Conservation (phyloP, 169 alveolate genomes). For the Prorocentrum cordatum region DNA sequence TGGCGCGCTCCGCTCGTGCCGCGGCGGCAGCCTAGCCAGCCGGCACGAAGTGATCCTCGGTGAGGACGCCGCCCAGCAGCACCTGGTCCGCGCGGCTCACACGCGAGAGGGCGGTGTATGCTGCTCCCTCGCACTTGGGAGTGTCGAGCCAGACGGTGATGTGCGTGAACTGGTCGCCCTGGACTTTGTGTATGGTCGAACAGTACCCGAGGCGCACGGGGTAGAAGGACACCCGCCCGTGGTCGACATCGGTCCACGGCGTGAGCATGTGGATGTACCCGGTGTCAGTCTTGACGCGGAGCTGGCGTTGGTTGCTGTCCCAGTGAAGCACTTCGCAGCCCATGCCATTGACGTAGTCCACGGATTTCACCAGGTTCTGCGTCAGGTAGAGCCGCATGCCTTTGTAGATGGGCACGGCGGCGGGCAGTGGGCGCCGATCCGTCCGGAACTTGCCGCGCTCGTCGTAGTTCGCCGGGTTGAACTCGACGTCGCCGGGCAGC, state of each 20-base stretch:
- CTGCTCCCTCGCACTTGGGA: neutral
- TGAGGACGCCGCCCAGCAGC: neutral
- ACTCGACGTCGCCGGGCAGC: constrained; percentile 9
- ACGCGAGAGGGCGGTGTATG: neutral
- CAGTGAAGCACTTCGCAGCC: neutral
- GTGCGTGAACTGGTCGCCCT: neutral
- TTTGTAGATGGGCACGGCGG: neutral
- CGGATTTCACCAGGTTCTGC: neutral
- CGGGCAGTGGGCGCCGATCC: neutral
- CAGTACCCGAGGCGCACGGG: neutral
- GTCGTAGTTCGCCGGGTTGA: constrained; percentile 6
- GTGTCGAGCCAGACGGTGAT: neutral
- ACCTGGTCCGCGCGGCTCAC: neutral
- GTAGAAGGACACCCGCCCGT: neutral
- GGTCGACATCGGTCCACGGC: neutral
- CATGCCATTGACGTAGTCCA: neutral
- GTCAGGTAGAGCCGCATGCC: neutral
- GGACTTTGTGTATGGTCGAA: neutral
- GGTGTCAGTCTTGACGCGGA: neutral
- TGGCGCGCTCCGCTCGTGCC: no score
- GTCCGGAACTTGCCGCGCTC: neutral
- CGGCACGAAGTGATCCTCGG: neutral
- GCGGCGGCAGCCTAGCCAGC: no score
- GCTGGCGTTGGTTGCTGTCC: neutral
- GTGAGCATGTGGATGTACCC: neutral